phyloP scores from a whole-genome alignment of 2,329 filamentous ascomycete species.

The Dryadomyces quercivorus region DNA sequence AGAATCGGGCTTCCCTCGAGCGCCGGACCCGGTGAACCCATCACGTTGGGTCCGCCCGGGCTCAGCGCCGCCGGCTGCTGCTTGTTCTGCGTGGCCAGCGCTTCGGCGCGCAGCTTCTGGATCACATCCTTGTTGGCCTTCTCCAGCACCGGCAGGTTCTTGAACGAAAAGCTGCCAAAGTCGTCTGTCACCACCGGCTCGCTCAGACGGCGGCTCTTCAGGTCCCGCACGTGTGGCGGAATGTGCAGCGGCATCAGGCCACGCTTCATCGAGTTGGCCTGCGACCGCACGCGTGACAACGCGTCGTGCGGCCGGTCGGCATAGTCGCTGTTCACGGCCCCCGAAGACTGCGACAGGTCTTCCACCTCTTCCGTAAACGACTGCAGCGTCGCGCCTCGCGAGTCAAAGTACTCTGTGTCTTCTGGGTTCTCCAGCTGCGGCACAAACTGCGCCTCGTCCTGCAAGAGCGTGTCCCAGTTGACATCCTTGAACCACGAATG shows the following conservation, averaged over 20 bases:
- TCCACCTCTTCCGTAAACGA: constrained; percentile 91
- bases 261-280: constrained; percentile 79
- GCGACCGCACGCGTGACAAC: constrained; percentile 74
- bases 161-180: constrained; percentile 93
- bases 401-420: constrained; percentile 95
- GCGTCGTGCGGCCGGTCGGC: constrained; percentile 88
- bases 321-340: constrained; percentile 58
- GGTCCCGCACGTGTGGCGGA: constrained; percentile 87
- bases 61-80: constrained; percentile 26
- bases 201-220: constrained; percentile 75
- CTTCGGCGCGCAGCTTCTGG: constrained; percentile 86
- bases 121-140: constrained; percentile 99
- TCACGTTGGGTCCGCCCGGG: constrained; percentile 25
- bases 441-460: constrained; percentile 93
- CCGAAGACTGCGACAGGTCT: constrained; percentile 69
- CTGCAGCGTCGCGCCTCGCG: constrained; percentile 80
- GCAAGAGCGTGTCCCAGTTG: constrained; percentile 82
- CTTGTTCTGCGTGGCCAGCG: constrained; percentile 57
- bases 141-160: constrained; percentile 90
- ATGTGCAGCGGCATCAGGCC: constrained; percentile 93
- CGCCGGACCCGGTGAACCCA: constrained; percentile 48
- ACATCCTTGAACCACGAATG: constrained; percentile 83
- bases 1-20: constrained; percentile 79
- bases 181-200: constrained; percentile 84
- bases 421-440: constrained; percentile 87